Conservation (phyloP, 495 filamentous ascomycete genomes). For the Talaromyces ruber region DNA sequence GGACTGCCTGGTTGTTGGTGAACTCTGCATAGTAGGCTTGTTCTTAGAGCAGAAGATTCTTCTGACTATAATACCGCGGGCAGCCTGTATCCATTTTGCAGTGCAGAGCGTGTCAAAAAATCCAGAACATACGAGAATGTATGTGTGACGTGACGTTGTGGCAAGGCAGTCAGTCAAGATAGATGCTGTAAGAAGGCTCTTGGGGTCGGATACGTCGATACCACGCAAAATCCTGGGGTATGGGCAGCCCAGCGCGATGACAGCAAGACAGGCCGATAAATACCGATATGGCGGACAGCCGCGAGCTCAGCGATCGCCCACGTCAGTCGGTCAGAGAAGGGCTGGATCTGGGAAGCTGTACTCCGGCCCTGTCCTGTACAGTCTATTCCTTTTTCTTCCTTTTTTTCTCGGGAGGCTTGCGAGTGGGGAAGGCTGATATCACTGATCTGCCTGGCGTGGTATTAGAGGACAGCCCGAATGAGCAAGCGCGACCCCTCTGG, state of each 20-base stretch:
- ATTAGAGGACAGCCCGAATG: neutral
- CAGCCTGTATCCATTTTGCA: slow-evolving; percentile 4
- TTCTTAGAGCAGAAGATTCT: neutral
- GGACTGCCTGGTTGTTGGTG: slow-evolving; percentile 25
- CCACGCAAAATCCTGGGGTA: neutral
- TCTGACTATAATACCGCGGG: neutral
- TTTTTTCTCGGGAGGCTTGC: slow-evolving; percentile 2
- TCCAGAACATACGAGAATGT: slow-evolving; percentile 5
- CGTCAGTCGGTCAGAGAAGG: neutral
- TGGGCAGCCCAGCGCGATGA: neutral
- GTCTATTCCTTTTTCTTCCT: neutral
- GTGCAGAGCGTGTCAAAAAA: neutral
- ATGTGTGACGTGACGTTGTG: neutral
- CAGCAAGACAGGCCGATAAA: neutral
- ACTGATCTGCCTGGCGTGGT: slow-evolving; percentile 10
- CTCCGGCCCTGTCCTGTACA: neutral
- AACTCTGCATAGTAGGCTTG: slow-evolving; percentile 34
- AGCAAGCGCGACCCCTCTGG: slow-evolving; percentile 11
- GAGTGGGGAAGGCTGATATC: slow-evolving; percentile 19
- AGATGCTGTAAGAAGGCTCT: neutral
- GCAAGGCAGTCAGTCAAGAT: neutral
- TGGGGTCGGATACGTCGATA: neutral
- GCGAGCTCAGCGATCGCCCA: neutral
- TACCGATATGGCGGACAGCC: neutral
- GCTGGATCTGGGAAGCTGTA: neutral